Evolutionary conservation across 176 grass and related monocot genomes (phyloP), one percentile per base, ranked within the genome.

Genomic region (Oryza meridionalis): DNA sequence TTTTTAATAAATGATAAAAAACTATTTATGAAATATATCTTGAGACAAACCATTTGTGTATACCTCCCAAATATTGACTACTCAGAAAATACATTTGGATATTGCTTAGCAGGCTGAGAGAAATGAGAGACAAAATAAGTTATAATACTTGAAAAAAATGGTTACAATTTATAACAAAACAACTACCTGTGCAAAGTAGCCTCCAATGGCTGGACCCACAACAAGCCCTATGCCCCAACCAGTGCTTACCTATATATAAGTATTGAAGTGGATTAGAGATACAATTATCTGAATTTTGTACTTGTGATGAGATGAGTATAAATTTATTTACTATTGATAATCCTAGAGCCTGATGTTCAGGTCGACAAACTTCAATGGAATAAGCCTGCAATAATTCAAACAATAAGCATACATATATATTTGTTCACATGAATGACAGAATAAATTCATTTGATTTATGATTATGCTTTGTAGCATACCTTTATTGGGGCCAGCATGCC

Each of bases 191-290:
- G 94, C 90, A 67, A 97, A 45, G 77, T 86, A 94, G n/a, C 94
- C 94, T 78, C 94, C 94, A 83, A 97, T 81, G 15, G 95, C 86
- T 77, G 95, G 95, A 7, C 95, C 95, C 55, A 97, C 11, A 44
- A 94, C 88, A 69, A 94, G 74, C 76, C 92, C 89, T 78, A 94
- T 79, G 29, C 86, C 90, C 90, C 90, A 92, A 13, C 83, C 69
- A 19, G 69, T 83, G 79, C 69, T 88, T 11, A 92, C 79, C 90
- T 88, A 59, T 40, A 74, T 13, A 45, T 72, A 71, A 59, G 9
- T 5, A 27, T 61, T 8, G 6, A 71, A 7, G n/a, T 81, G n/a
- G 55, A 26, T 15, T 81, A 19, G 65, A 26, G 47, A 16, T 19
- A 42, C 11, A 1, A 12, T 66, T 58, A 1, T 58, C 7, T 21